Base-by-base conservation (phyloP, 331 rosid species). In the Dryas integrifolia region DNA sequence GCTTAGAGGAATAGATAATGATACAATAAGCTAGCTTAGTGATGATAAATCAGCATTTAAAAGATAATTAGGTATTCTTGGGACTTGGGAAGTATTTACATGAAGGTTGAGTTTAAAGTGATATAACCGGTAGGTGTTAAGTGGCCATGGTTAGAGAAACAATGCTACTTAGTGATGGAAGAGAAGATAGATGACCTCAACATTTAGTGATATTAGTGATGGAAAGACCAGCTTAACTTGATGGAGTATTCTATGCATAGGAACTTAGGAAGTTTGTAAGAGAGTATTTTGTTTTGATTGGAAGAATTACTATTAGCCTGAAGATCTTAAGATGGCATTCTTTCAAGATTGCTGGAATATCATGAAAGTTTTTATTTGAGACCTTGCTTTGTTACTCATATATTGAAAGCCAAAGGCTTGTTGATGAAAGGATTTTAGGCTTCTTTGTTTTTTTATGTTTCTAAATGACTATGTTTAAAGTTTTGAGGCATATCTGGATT, bases 171-270 rank as follows among this genome's bases (percentile, higher is more conserved):
- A 3, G 21, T 18, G 39, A 39, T 9, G 72, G 60, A 14, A 49
- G 60, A 67, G 60, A 50, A 2, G 5, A 11, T 39, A 52, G 39
- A 69, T 52, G 26, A 0, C n/a, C 21, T 52, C 2, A 12, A 30
- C 39, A 41, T 7, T 52, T 52, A 40, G 49, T 35, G 60, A 68
- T n/a, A 16, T 14, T 62, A 35, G 72, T 52, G 60, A 67, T 51
- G 24, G 7, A 44, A 56, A 12, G 55, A 43, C 73, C 11, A 53
- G 52, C 74, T 35, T 26, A 8, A 67, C 11, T 58, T 58, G 35
- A 57, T 70, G 74, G 4, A 45, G 38, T 46, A 55, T 65, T 46
- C 41, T 44, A 64, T 16, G 39, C 30, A 53, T 24, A 11, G 40
- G 21, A 53, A 18, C 7, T 40, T 69, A 40, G 21, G 41, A 53